A percentile compares a stretch with the other conserved stretches of the same genome.
These are phyloP conservation scores for Macadamia integrifolia DNA, from an alignment of 164 flowering plant genomes.

Conservation along the genomic window DNA sequence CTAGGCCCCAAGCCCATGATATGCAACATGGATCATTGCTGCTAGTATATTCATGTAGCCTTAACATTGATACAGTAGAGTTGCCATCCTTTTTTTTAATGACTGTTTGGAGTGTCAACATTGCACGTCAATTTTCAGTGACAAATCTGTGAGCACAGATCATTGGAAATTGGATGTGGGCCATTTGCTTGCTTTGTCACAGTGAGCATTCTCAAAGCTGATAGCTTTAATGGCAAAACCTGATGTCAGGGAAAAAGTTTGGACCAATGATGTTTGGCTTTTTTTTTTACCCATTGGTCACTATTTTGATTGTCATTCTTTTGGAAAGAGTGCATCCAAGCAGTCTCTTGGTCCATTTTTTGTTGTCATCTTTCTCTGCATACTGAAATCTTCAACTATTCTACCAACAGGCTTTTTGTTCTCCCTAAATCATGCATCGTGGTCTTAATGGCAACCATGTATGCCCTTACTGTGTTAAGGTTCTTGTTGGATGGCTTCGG, in stretches of 20 bases:
- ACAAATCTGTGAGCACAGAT: background rate
- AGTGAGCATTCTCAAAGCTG: no score
- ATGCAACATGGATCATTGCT: background rate
- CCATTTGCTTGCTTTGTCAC: background rate
- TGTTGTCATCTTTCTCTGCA: background rate
- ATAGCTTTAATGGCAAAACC: no score
- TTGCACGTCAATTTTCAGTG: background rate
- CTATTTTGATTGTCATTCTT: no score
- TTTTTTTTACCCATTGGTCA: no score
- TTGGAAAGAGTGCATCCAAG: background rate
- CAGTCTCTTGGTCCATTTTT: background rate
- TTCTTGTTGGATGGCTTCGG: slow-evolving; percentile 84
- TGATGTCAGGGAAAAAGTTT: no score
- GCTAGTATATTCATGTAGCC: background rate
- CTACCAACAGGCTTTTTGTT: slow-evolving; percentile 74
- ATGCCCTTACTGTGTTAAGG: slow-evolving; percentile 74
- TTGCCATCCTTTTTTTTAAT: background rate
- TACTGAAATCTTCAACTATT: background rate
- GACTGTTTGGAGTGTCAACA: background rate
- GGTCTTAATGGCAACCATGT: slow-evolving; percentile 70
- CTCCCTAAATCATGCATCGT: slow-evolving; percentile 79
- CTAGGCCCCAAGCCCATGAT: background rate
- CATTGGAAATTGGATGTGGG: no score
- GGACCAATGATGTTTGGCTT: no score
- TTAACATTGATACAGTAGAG: background rate